Evolutionary conservation across 805 yeast genomes (phyloP), one percentile per base, ranked within the genome.

Genomic region (Barnettozyma populi): DNA sequence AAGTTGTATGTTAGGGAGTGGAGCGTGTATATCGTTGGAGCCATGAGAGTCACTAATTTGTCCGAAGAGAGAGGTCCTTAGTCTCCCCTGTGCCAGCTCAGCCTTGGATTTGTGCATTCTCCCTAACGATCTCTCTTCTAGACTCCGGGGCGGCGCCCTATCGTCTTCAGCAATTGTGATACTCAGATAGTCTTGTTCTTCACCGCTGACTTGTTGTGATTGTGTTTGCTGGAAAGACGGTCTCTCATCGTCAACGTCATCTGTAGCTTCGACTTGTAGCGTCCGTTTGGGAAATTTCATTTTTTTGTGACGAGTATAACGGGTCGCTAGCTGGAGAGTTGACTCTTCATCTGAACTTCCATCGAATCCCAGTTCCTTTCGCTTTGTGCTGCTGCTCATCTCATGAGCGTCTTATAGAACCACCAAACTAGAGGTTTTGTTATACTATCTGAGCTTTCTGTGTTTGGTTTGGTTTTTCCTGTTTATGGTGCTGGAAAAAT

Each of bases 171-270:
- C 45, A 2, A 65, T 52, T 0, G 20, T 31, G 62, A 66, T 64
- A 0, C 50, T 48, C 53, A 66, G 51, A 42, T 66, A 66, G 38
- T 66, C 69, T 5, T 59, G 60, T 2, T 25, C 21, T 20, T 50
- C 59, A 11, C 43, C 55, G 24, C 52, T 52, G 10, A 11, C 37
- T 1, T 20, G 40, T 16, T 37, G 18, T 7, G 25, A 16, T 37
- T 9, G 18, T 24, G 7, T 29, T 29, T 43, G 24, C 7, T 23
- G 18, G 14, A 38, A 20, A 11, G 31, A 14, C 4, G 45, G 39
- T 39, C 45, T 50, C n/a, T 37, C 51, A 19, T 50, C 47, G 19
- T 47, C 48, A 19, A 41, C 11, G 23, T 35, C 39, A 16, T 41
- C 55, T 9, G 39, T 37, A 4, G 35, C 18, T 16, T 42, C 46